Evolutionary conservation across 2,329 filamentous ascomycete species (phyloP).

Genomic region (Aspergillus luchuensis): DNA sequence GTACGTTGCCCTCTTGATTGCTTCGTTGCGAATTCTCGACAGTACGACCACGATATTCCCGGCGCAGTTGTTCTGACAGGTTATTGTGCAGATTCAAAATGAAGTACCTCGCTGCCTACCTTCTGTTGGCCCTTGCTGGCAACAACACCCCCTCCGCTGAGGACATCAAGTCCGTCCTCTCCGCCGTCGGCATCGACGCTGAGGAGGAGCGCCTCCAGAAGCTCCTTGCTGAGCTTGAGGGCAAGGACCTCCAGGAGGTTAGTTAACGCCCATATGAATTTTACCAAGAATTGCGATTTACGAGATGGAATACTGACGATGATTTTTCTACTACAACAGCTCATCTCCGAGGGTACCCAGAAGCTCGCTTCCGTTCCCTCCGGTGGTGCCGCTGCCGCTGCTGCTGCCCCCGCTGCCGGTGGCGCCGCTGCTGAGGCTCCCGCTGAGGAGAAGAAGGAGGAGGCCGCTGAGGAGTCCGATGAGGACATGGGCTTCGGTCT

Average conservation of each 20-base stretch:
- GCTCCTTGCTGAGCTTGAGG: constrained; percentile 76
- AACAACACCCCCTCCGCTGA: constrained; percentile 82
- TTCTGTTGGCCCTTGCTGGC: constrained; percentile 91
- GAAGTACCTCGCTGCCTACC: constrained; percentile 99
- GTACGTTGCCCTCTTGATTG: constrained; percentile 27
- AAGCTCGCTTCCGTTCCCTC: constrained; percentile 98
- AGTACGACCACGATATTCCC: background rate
- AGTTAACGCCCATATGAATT: constrained; percentile 33
- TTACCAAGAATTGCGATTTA: background rate
- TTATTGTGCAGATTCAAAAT: constrained; percentile 64
- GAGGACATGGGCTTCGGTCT: constrained; percentile 76
- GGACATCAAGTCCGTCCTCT: constrained; percentile 87
- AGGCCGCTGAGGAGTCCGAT: constrained; percentile 73
- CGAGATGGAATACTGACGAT: constrained; percentile 17
- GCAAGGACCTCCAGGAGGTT: constrained; percentile 82
- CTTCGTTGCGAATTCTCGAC: constrained; percentile 4
- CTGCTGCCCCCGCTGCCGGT: constrained; percentile 58
- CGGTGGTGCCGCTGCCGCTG: constrained; percentile 67
- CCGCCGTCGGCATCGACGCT: constrained; percentile 91
- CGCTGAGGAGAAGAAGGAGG: constrained; percentile 71
- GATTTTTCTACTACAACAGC: constrained; percentile 52
- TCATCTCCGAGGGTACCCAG: constrained; percentile 83
- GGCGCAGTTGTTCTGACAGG: background rate
- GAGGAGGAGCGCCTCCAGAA: constrained; percentile 82
- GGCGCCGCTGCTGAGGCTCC: constrained; percentile 68